Conservation (phyloP, 768 basidiomycete genomes). For the Vararia minispora region DNA sequence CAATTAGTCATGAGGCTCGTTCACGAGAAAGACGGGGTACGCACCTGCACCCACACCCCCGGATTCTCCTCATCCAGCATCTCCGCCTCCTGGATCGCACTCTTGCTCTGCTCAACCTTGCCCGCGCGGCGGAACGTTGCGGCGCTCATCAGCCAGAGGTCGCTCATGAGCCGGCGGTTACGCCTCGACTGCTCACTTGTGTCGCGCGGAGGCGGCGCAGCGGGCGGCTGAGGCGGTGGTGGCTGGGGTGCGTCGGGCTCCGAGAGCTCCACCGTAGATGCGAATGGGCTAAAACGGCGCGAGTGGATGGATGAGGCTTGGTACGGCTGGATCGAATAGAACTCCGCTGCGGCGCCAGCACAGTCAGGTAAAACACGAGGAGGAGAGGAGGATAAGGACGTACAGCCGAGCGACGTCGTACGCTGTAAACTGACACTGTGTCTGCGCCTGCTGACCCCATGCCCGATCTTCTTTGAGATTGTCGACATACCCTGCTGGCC, state of each 20-base stretch:
- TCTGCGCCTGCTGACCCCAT: slow-evolving; percentile 49
- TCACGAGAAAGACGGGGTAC: slow-evolving; percentile 13
- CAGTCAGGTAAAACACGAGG: neutral
- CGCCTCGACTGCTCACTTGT: slow-evolving; percentile 30
- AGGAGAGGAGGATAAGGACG: slow-evolving; percentile 10
- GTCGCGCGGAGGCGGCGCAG: slow-evolving; percentile 14
- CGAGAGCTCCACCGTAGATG: slow-evolving; percentile 22
- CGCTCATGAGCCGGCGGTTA: slow-evolving; percentile 62
- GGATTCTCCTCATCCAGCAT: slow-evolving; percentile 77
- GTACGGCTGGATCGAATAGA: slow-evolving; percentile 54
- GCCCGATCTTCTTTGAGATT: slow-evolving; percentile 67
- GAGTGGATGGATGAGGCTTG: slow-evolving; percentile 83
- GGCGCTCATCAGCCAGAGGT: slow-evolving; percentile 89
- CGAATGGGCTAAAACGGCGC: slow-evolving; percentile 35
- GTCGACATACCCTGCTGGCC: slow-evolving; percentile 63
- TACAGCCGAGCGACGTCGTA: slow-evolving; percentile 62
- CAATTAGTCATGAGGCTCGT: neutral
- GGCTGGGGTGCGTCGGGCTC: slow-evolving; percentile 23
- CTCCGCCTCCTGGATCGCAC: slow-evolving; percentile 92
- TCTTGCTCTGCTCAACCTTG: slow-evolving; percentile 83
- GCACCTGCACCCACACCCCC: slow-evolving; percentile 90
- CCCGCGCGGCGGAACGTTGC: slow-evolving; percentile 87
- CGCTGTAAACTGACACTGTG: slow-evolving; percentile 34
- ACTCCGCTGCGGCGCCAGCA: slow-evolving; percentile 33
- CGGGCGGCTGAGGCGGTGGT: slow-evolving; percentile 34